Percentiles rank a stretch among this genome's conserved stretches.
Evolutionary conservation across 495 filamentous ascomycete genomes (phyloP).

Genomic region (Neurospora sp.): DNA sequence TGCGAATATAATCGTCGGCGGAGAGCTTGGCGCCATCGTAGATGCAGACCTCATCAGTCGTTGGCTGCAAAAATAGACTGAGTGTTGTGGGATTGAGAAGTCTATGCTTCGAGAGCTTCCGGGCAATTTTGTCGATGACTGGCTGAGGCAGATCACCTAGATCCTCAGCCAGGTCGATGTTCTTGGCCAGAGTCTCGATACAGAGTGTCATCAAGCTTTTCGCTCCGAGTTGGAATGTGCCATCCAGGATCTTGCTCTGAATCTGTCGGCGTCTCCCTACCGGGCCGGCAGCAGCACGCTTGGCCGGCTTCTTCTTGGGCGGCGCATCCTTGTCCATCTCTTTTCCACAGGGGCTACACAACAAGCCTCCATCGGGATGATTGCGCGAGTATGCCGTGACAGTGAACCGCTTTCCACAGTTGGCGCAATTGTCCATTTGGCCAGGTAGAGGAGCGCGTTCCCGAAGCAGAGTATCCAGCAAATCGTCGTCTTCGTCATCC

Average conservation of each 20-base stretch:
- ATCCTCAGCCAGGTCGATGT: slow-evolving; percentile 72
- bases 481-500: slow-evolving; percentile 39
- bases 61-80: slow-evolving; percentile 64
- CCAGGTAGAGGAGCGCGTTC: slow-evolving; percentile 64
- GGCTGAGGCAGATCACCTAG: slow-evolving; percentile 64
- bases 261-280: slow-evolving; percentile 51
- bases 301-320: slow-evolving; percentile 45
- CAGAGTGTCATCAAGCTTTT: slow-evolving; percentile 68
- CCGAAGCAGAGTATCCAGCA: slow-evolving; percentile 47
- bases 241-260: slow-evolving; percentile 72
- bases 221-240: slow-evolving; percentile 55
- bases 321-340: slow-evolving; percentile 52
- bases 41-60: slow-evolving; percentile 54
- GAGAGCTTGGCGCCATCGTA: slow-evolving; percentile 72
- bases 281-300: slow-evolving; percentile 30
- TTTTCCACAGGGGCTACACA: slow-evolving; percentile 81
- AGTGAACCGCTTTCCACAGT: slow-evolving; percentile 81
- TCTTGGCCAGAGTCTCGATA: slow-evolving; percentile 73
- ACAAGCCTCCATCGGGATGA: slow-evolving; percentile 70
- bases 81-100: slow-evolving; percentile 60
- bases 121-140: slow-evolving; percentile 63
- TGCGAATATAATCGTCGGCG: slow-evolving; percentile 64
- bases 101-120: slow-evolving; percentile 71
- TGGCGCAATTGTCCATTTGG: slow-evolving; percentile 80
- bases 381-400: slow-evolving; percentile 83